A percentile compares a stretch with the other conserved stretches of the same genome.
Conservation (phyloP, 2,329 filamentous ascomycete species). For the Botrytis deweyae region DNA sequence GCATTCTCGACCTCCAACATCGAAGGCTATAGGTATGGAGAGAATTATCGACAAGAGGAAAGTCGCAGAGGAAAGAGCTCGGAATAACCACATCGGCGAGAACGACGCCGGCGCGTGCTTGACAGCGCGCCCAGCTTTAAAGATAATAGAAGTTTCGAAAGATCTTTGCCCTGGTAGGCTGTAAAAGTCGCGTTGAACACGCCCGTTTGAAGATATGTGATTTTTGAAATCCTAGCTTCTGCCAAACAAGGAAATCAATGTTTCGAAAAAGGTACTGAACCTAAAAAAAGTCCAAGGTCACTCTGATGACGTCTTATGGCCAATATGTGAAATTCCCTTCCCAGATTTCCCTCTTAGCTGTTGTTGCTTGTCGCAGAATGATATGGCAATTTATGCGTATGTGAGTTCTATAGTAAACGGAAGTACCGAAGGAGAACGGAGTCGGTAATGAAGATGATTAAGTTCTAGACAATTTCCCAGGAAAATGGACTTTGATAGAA, state of each 20-base stretch:
- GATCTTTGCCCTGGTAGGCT: constrained; percentile 6
- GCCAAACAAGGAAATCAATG: neutral
- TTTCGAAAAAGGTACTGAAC: neutral
- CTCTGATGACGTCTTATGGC: neutral
- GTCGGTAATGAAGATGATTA: constrained; percentile 6
- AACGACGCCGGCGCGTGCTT: constrained; percentile 49
- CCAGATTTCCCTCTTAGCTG: neutral
- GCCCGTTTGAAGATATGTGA: neutral
- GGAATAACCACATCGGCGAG: constrained; percentile 78
- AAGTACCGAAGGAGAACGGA: constrained; percentile 9
- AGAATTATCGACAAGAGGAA: constrained; percentile 93
- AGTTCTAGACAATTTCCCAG: constrained; percentile 5
- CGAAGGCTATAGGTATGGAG: constrained; percentile 94
- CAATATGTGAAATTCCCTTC: neutral
- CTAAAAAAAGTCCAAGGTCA: neutral
- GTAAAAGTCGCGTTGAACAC: neutral
- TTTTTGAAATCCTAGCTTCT: neutral
- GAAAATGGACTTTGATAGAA: constrained; percentile 3
- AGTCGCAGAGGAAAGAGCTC: constrained; percentile 73
- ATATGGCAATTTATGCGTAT: neutral
- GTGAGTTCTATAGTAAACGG: neutral
- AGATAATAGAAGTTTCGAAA: constrained; percentile 15
- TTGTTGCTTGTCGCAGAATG: neutral
- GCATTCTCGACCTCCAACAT: constrained; percentile 93
- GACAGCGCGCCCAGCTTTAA: constrained; percentile 43